A percentile compares a stretch with the other conserved stretches of the same genome.
These are phyloP conservation scores for Pythium insidiosum DNA, from an alignment of 352 stramenopile genomes.

Conservation along the genomic window DNA sequence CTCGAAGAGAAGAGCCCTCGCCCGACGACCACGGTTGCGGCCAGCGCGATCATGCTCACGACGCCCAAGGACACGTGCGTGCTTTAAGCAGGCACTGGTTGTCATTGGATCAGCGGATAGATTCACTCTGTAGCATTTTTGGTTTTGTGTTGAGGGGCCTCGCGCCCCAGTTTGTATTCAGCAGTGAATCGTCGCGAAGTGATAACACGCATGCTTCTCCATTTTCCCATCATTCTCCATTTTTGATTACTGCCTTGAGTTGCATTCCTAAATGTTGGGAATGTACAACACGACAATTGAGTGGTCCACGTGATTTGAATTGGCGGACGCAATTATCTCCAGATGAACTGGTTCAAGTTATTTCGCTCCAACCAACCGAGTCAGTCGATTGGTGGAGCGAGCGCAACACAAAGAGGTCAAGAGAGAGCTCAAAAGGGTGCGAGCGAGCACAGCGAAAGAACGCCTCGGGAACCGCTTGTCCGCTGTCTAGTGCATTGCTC, in stretches of 20 bases:
- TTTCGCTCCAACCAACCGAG: constrained; percentile 18
- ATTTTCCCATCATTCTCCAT: too few relatives aligned
- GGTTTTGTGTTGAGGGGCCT: too few relatives aligned
- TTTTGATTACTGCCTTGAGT: too few relatives aligned
- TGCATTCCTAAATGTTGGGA: too few relatives aligned
- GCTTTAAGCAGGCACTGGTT: constrained; percentile 19
- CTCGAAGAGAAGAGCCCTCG: constrained; percentile 50
- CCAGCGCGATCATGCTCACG: constrained; percentile 29
- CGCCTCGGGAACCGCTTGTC: too few relatives aligned
- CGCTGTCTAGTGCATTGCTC: too few relatives aligned
- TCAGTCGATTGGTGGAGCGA: constrained; percentile 15
- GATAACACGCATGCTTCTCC: too few relatives aligned
- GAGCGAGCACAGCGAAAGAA: background rate
- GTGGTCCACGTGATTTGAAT: too few relatives aligned
- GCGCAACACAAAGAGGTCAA: constrained; percentile 3
- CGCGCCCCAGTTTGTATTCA: too few relatives aligned
- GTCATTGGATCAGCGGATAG: background rate
- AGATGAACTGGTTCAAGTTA: background rate
- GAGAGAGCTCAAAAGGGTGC: constrained; percentile 7
- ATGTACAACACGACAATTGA: too few relatives aligned
- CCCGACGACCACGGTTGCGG: constrained; percentile 15
- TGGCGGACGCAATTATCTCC: background rate
- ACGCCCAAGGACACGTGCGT: constrained; percentile 39
- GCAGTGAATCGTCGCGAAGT: too few relatives aligned
- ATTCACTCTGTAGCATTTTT: too few relatives aligned